phyloP scores from a whole-genome alignment of 306 rosid species.

The Acacia crassicarpa region DNA sequence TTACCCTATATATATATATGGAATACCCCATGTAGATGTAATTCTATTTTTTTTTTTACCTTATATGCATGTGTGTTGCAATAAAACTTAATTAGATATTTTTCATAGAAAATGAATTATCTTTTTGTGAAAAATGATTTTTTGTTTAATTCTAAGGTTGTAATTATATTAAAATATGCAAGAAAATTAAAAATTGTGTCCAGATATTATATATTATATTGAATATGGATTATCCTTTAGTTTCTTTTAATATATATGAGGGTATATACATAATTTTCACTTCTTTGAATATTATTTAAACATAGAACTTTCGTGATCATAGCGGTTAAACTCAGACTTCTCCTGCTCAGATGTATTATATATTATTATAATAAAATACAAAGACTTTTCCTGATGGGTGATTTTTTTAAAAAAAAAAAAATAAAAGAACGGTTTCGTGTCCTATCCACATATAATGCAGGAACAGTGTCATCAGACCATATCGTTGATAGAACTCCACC shows the following conservation, averaged over 20 bases:
- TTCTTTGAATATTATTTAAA: neutral
- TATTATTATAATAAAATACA: neutral
- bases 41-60: no score
- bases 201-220: neutral
- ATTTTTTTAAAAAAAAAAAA: no score
- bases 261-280: neutral
- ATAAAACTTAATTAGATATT: neutral
- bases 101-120: neutral
- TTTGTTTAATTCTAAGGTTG: neutral
- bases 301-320: neutral
- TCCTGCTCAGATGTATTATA: neutral
- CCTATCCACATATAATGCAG: neutral
- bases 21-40: neutral
- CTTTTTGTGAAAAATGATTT: neutral
- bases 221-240: neutral
- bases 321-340: neutral
- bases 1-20: no score
- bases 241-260: neutral
- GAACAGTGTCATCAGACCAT: neutral
- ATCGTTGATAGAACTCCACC: neutral
- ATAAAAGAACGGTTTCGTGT: neutral
- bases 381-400: neutral
- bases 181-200: neutral
- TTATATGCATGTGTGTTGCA: neutral
- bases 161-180: neutral